Percentiles rank a stretch among this genome's conserved stretches.
Evolutionary conservation across 176 grass and related monocot genomes (phyloP).

Genomic region (Miscanthus lutarioriparius): DNA sequence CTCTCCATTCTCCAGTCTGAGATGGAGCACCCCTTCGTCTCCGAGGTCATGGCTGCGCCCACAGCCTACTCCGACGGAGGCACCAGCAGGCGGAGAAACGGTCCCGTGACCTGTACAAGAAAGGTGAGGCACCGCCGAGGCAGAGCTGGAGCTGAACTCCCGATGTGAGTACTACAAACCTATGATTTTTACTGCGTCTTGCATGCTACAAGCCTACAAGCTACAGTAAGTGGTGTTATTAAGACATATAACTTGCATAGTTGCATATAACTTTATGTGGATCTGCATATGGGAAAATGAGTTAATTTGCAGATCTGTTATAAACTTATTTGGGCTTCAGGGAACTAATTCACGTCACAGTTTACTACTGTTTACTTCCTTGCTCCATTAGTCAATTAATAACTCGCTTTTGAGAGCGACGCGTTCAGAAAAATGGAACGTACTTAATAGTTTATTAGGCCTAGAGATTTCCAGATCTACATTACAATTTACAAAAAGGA

Average conservation of each 20-base stretch:
- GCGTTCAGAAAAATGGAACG: background rate
- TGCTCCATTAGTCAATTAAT: background rate
- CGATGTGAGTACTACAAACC: slow-evolving; percentile 35
- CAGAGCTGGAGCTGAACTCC: slow-evolving; percentile 10
- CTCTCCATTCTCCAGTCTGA: slow-evolving; percentile 44
- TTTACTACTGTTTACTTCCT: background rate
- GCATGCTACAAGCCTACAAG: background rate
- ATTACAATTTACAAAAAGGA: background rate
- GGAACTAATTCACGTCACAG: background rate
- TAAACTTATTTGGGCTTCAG: background rate
- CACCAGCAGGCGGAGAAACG: background rate
- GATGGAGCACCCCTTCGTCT: slow-evolving; percentile 18
- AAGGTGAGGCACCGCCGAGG: slow-evolving; percentile 34
- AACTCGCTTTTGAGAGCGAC: background rate
- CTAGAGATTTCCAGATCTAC: background rate
- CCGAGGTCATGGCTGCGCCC: background rate
- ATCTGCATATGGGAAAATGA: background rate
- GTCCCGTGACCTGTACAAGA: background rate
- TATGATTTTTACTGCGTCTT: background rate
- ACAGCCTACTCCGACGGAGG: background rate
- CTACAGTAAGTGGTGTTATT: too few relatives aligned
- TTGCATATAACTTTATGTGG: background rate
- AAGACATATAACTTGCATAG: background rate
- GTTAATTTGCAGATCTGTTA: slow-evolving; percentile 12
- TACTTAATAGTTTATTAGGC: background rate